A percentile compares a stretch with the other conserved stretches of the same genome.
Conservation (phyloP, 2,329 filamentous ascomycete genomes). For the Exophiala sp. region DNA sequence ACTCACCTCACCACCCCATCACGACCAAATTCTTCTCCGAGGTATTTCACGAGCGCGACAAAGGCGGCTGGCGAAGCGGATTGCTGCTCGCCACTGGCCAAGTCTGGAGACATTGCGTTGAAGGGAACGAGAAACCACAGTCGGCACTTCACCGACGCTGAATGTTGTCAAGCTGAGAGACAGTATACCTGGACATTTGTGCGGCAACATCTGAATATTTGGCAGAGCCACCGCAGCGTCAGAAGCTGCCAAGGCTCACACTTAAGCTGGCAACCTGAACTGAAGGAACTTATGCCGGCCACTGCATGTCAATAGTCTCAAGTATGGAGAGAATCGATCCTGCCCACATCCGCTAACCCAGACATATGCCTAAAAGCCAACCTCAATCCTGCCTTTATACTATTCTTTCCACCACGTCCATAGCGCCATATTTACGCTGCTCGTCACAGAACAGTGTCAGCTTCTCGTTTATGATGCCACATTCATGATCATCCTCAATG, state of each 20-base stretch:
- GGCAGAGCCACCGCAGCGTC: too few relatives aligned
- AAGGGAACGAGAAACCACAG: neutral
- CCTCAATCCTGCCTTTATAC: constrained; percentile 8
- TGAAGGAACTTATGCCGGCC: too few relatives aligned
- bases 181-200: too few relatives aligned
- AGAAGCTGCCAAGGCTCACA: neutral
- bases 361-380: too few relatives aligned
- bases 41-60: constrained; percentile 11
- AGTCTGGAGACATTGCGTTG: neutral
- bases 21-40: constrained; percentile 7
- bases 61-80: constrained; percentile 7
- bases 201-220: too few relatives aligned
- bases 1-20: constrained; percentile 16
- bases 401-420: constrained; percentile 9
- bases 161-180: too few relatives aligned
- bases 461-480: constrained; percentile 20
- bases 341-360: too few relatives aligned
- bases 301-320: too few relatives aligned
- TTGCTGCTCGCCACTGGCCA: neutral
- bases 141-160: too few relatives aligned
- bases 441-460: constrained; percentile 15
- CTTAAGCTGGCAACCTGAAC: neutral
- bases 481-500: constrained; percentile 13
- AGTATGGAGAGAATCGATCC: neutral
- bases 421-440: constrained; percentile 14